These are phyloP conservation scores for Synchytrium microbalum DNA, from an alignment of 371 early-diverging fungal species.

Conservation along the genomic window DNA sequence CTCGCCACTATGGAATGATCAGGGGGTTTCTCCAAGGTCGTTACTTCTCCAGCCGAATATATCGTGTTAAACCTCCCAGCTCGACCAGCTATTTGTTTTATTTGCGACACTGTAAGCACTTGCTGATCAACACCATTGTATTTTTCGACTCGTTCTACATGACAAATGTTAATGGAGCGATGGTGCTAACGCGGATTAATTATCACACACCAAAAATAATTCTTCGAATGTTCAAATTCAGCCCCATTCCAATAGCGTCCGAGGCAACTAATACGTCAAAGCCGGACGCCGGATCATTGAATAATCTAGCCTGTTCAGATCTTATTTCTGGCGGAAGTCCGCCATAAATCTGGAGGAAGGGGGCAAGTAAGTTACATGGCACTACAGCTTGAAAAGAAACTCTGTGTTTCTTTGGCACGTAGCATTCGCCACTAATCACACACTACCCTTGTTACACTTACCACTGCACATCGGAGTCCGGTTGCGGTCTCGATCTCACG, in stretches of 20 bases:
- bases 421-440: too few species aligned
- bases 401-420: too few species aligned
- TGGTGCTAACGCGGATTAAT: constrained; percentile 16
- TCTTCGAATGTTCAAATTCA: constrained; percentile 67
- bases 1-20: constrained; percentile 30
- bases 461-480: constrained; percentile 73
- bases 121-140: constrained; percentile 57
- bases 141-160: constrained; percentile 63
- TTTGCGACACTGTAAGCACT: constrained; percentile 59
- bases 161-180: constrained; percentile 79
- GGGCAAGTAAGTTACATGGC: too few species aligned
- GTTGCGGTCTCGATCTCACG: constrained; percentile 66
- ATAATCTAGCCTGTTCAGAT: constrained; percentile 77
- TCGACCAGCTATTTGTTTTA: constrained; percentile 93
- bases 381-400: too few species aligned
- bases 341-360: too few species aligned
- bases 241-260: constrained; percentile 96
- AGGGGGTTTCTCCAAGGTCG: constrained; percentile 16
- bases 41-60: constrained; percentile 24
- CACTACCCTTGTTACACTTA: too few species aligned
- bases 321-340: constrained; percentile 88
- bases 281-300: constrained; percentile 75
- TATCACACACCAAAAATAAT: background rate
- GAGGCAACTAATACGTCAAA: constrained; percentile 86
- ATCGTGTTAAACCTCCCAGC: constrained; percentile 77